Conservation (phyloP, 352 stramenopile species). For the Phytophthora lateralis region DNA sequence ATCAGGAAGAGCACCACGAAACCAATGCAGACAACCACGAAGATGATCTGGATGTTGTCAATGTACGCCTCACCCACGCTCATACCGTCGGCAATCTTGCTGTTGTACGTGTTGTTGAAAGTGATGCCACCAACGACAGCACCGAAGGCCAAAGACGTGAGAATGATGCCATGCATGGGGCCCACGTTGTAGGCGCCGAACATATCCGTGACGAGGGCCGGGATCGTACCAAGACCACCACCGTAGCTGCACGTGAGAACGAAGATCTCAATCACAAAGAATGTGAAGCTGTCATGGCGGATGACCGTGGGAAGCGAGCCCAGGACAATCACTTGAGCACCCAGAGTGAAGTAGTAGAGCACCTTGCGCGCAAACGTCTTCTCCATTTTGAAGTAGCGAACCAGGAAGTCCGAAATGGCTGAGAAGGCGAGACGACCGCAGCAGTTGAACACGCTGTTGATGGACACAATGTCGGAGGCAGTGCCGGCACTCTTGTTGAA, state of each 20-base stretch:
- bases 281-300: constrained; percentile 53
- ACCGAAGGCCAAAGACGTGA: constrained; percentile 79
- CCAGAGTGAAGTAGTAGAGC: constrained; percentile 73
- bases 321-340: constrained; percentile 70
- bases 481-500: constrained; percentile 49
- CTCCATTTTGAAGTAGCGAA: constrained; percentile 47
- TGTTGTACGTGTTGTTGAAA: constrained; percentile 69
- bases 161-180: constrained; percentile 74
- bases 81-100: constrained; percentile 46
- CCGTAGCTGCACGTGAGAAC: constrained; percentile 80
- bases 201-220: constrained; percentile 82
- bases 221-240: constrained; percentile 75
- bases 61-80: constrained; percentile 66
- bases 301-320: constrained; percentile 64
- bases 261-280: constrained; percentile 71
- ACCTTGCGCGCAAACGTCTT: constrained; percentile 54
- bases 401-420: constrained; percentile 46
- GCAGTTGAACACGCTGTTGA: constrained; percentile 70
- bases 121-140: constrained; percentile 71
- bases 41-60: constrained; percentile 76
- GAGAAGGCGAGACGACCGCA: constrained; percentile 52
- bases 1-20: constrained; percentile 68
- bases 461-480: constrained; percentile 55
- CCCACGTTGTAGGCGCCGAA: constrained; percentile 84
- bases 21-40: constrained; percentile 64